Base-by-base conservation (phyloP, 164 flowering plant species). In the Magnolia kwangsiensis region DNA sequence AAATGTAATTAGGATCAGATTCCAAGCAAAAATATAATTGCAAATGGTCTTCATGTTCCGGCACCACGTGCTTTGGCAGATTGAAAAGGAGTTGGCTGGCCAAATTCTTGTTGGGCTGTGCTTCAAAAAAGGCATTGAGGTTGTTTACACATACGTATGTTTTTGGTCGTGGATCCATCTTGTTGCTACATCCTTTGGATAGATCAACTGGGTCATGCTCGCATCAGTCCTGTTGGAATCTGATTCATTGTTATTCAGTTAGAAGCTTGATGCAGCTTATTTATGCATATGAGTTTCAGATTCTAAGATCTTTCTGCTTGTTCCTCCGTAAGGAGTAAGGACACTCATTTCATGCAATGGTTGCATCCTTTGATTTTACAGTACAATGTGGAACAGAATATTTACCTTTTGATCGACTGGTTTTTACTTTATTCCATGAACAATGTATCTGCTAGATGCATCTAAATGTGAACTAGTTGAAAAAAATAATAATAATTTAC, bases 1-100 rank as follows among this genome's bases (percentile, higher is more conserved):
- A 84, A 45, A 75, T 50, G 37, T 83, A 81, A 27, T 27, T 27
- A 76, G 49, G 49, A 20, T 63, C 27, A 66, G 76, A 61, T 20
- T 63, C 58, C 50, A 18, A 27, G 19, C 50, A 59, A 37, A 37
- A 37, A 19, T 73, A 7, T 24, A 74, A 75, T 24, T 45, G 45
- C 67, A 19, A 63, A 24, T 50, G 14, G 49, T 63, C 29, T 72
- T 67, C 76, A 63, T 45, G 20, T 20, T 65, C 31, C 16, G 10
- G 72, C 31, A 19, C 9, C 27, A 3, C 9, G 0, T 50, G 19
- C 72, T 24, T 8, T 27, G 8, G 24, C 50, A 37, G 37, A 61
- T 14, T n/a, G 24, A n/a, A 55, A 50, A 18, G 61, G 31, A 74
- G 59, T 55, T 45, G 27, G 61, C 51, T 2, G 24, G 65, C 31